Percentiles rank a stretch among this genome's conserved stretches.
Evolutionary conservation across 306 rosid genomes (phyloP).

Genomic region (Casuarina glauca): DNA sequence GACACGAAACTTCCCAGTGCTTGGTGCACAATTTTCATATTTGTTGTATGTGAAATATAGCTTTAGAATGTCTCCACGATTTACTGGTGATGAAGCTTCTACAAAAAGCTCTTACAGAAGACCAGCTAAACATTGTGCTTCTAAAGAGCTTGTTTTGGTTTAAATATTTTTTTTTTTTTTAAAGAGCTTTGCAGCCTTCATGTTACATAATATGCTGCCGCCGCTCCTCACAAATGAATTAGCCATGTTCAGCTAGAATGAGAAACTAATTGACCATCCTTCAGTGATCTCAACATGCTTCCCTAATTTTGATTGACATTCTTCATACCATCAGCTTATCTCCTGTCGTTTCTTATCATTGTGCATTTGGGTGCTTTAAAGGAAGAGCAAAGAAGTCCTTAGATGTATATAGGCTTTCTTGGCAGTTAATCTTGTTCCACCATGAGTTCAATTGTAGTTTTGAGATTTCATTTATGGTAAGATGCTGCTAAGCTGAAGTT

Average conservation of each 20-base stretch:
- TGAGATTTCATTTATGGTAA: no score
- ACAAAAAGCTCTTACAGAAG: neutral
- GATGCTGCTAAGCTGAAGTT: no score
- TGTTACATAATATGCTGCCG: neutral
- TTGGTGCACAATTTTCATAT: neutral
- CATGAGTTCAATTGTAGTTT: no score
- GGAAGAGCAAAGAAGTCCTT: neutral
- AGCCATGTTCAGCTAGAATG: neutral
- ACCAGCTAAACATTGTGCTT: neutral
- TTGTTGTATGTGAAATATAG: neutral
- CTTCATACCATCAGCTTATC: neutral
- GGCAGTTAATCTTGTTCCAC: neutral
- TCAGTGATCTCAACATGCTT: slow-evolving; percentile 1
- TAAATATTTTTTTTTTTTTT: no score
- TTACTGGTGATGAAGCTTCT: neutral
- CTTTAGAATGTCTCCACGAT: neutral
- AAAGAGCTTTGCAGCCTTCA: neutral
- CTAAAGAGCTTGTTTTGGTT: neutral
- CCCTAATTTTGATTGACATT: neutral
- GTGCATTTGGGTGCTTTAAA: neutral
- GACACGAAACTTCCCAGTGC: no score
- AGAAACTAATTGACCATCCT: no score
- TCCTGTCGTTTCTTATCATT: neutral
- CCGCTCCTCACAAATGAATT: neutral
- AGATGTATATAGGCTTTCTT: neutral